Evolutionary conservation across 116 monocot genomes (phyloP).

Genomic region (Iris pallida): DNA sequence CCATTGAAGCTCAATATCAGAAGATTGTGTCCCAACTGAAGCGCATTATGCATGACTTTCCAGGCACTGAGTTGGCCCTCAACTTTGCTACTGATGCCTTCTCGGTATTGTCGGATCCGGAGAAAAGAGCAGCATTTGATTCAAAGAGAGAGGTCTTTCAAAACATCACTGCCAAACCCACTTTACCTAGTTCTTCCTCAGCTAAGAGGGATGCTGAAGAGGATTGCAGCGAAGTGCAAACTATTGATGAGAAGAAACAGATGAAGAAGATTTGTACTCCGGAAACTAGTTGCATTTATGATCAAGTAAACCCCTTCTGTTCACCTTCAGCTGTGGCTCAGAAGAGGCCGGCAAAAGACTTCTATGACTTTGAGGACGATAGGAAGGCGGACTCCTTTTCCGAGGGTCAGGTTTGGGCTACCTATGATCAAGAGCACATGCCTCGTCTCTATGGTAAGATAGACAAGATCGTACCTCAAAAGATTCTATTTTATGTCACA

Average conservation of each 20-base stretch:
- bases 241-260: neutral
- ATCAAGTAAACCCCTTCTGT: neutral
- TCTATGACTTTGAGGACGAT: constrained; percentile 1
- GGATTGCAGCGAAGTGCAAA: neutral
- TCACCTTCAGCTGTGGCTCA: neutral
- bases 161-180: neutral
- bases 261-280: neutral
- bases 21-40: constrained; percentile 3
- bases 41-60: constrained; percentile 12
- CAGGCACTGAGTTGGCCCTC: constrained; percentile 14
- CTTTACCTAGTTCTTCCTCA: neutral
- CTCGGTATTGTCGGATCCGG: constrained; percentile 16
- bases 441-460: neutral
- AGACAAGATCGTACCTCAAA: neutral
- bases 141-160: neutral
- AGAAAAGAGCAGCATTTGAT: constrained; percentile 18
- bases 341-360: neutral
- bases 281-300: neutral
- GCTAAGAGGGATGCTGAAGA: neutral
- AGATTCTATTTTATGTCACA: constrained; percentile 1
- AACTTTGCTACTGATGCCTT: constrained; percentile 7
- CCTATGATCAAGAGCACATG: constrained; percentile 7
- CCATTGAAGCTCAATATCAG: constrained; percentile 12
- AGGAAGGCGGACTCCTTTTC: constrained; percentile 8
- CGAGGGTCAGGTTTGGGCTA: constrained; percentile 4